phyloP scores from a whole-genome alignment of 495 filamentous ascomycete species.

The Aspergillus avenaceus region DNA sequence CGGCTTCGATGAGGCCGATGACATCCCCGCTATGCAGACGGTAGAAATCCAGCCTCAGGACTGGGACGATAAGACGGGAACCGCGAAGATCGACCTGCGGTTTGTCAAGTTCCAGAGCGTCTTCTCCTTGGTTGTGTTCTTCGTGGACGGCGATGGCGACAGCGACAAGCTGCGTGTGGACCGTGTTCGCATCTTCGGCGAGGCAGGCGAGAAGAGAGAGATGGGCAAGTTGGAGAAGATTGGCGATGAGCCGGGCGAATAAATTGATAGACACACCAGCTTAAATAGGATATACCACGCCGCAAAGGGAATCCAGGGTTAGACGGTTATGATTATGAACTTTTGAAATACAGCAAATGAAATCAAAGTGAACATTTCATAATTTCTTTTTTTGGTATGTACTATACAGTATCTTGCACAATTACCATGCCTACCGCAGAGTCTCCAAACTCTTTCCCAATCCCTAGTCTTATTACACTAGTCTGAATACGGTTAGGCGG shows the following conservation, averaged over 20 bases:
- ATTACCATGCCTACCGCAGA: too few species aligned
- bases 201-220: constrained; percentile 87
- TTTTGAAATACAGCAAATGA: too few species aligned
- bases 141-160: constrained; percentile 82
- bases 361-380: too few species aligned
- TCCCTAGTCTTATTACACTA: too few species aligned
- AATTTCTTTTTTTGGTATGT: background rate
- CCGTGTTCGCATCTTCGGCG: constrained; percentile 79
- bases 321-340: constrained; percentile 2
- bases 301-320: background rate
- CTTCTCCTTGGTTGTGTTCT: constrained; percentile 78
- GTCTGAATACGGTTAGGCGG: too few species aligned
- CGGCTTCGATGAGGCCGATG: constrained; percentile 93
- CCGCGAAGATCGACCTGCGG: constrained; percentile 75
- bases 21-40: constrained; percentile 70
- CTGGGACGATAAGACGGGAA: constrained; percentile 83
- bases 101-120: constrained; percentile 98
- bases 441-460: too few species aligned
- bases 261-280: constrained; percentile 8
- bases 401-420: too few species aligned
- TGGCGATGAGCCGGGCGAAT: constrained; percentile 69
- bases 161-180: constrained; percentile 86
- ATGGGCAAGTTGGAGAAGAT: constrained; percentile 96
- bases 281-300: background rate
- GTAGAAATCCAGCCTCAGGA: constrained; percentile 68